These are phyloP conservation scores for Psilocybe mexicana DNA, from an alignment of 1,284 basidiomycete genomes.

Conservation along the genomic window DNA sequence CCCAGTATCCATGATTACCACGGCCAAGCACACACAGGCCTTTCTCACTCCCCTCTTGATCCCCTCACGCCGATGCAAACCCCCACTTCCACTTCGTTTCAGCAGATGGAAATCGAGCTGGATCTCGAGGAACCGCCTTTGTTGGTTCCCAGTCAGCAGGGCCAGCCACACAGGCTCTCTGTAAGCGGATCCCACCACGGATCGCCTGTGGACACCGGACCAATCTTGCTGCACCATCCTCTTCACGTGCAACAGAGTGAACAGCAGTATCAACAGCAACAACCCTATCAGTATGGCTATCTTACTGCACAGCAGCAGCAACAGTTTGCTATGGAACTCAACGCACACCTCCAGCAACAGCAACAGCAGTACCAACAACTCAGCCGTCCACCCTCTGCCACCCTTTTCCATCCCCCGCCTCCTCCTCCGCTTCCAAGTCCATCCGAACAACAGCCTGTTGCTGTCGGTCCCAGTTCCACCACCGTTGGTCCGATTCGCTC, in stretches of 20 bases:
- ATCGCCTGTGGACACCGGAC: constrained; percentile 16
- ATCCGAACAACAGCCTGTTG: too few species aligned
- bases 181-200: not conserved
- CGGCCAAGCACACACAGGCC: too few species aligned
- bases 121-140: constrained; percentile 23
- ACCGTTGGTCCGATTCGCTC: constrained; percentile 3
- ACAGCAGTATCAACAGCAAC: constrained; percentile 3
- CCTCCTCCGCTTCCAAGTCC: not conserved
- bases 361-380: constrained; percentile 1
- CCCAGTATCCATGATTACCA: too few species aligned
- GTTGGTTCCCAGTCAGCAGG: constrained; percentile 20
- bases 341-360: too few species aligned
- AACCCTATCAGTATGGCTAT: not conserved
- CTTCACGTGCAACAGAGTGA: constrained; percentile 3
- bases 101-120: constrained; percentile 19
- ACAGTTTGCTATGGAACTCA: not conserved
- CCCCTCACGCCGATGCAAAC: constrained; percentile 6
- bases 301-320: not conserved
- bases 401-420: not conserved
- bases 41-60: too few species aligned
- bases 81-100: constrained; percentile 16
- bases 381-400: constrained; percentile 6
- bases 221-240: constrained; percentile 19
- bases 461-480: too few species aligned
- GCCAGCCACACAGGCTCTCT: not conserved